Percentiles rank a stretch among this genome's conserved stretches.
Evolutionary conservation across 768 basidiomycete species (phyloP).

Genomic region (Termitomyces sp.): DNA sequence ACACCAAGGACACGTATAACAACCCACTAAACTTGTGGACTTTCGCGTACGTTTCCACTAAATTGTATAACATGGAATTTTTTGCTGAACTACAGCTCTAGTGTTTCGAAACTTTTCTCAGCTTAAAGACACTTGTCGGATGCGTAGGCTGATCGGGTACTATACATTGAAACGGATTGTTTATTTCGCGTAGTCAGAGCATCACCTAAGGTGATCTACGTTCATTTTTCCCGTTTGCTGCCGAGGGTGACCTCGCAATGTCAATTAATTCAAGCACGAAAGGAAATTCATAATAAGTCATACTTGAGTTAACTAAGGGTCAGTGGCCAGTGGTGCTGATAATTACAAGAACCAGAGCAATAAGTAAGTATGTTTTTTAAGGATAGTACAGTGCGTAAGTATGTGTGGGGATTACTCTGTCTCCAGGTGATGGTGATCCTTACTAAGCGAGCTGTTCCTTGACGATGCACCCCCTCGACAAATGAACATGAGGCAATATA

Average conservation of each 20-base stretch:
- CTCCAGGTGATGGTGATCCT: slow-evolving; percentile 1
- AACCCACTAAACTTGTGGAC: slow-evolving; percentile 59
- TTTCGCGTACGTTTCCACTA: slow-evolving; percentile 43
- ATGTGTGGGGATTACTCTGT: background rate
- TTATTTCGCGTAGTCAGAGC: background rate
- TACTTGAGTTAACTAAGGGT: too few species aligned
- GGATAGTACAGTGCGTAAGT: too few species aligned
- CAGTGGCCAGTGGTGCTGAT: too few species aligned
- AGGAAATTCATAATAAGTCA: too few species aligned
- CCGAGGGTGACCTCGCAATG: too few species aligned
- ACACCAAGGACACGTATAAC: slow-evolving; percentile 61
- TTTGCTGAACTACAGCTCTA: background rate
- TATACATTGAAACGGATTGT: background rate
- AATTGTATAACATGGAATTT: background rate
- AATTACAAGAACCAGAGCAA: too few species aligned
- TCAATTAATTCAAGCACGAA: too few species aligned
- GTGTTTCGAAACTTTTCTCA: slow-evolving; percentile 10
- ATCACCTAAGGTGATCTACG: background rate
- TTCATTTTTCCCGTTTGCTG: background rate
- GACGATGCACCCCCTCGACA: slow-evolving; percentile 5
- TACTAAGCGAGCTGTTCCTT: background rate
- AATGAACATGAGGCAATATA: slow-evolving; percentile 1
- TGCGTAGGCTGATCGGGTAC: background rate
- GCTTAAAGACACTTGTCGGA: background rate
- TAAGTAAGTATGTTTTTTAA: too few species aligned